These are phyloP conservation scores for Brassica juncea DNA, from an alignment of 345 rosid genomes.

Conservation along the genomic window DNA sequence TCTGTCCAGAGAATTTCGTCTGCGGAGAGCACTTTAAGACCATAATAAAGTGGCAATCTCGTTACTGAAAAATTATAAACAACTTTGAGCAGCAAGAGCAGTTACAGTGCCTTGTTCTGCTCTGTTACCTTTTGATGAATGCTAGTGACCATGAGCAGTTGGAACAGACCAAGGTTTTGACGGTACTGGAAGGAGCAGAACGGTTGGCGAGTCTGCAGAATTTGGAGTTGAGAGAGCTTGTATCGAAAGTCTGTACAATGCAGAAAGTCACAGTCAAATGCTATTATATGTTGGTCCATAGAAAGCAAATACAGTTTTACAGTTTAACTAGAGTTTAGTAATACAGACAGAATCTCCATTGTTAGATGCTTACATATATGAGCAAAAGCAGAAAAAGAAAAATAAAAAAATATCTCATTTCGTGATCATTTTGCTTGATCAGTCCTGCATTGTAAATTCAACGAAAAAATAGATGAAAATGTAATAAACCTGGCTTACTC, in stretches of 20 bases:
- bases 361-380: conserved; percentile 11
- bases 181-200: conserved; percentile 76
- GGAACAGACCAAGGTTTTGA: conserved; percentile 72
- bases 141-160: conserved; percentile 58
- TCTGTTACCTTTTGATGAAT: conserved; percentile 72
- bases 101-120: conserved; percentile 59
- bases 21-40: conserved; percentile 62
- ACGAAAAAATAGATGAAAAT: not conserved
- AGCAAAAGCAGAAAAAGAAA: not conserved
- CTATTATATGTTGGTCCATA: conserved; percentile 38
- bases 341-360: not conserved
- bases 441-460: conserved; percentile 20
- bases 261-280: conserved; percentile 57
- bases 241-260: conserved; percentile 57
- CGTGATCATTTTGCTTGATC: conserved; percentile 12
- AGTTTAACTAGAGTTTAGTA: conserved; percentile 17
- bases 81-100: conserved; percentile 53
- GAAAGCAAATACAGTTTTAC: not conserved
- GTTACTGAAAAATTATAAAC: conserved; percentile 58
- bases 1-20: conserved; percentile 60
- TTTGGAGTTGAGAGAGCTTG: conserved; percentile 69
- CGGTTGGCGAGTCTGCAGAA: conserved; percentile 51
- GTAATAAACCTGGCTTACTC: conserved; percentile 24
- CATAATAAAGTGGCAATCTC: conserved; percentile 62
- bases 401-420: not conserved